Conservation (phyloP, 345 rosid genomes). For the Rhizophora mangle region DNA sequence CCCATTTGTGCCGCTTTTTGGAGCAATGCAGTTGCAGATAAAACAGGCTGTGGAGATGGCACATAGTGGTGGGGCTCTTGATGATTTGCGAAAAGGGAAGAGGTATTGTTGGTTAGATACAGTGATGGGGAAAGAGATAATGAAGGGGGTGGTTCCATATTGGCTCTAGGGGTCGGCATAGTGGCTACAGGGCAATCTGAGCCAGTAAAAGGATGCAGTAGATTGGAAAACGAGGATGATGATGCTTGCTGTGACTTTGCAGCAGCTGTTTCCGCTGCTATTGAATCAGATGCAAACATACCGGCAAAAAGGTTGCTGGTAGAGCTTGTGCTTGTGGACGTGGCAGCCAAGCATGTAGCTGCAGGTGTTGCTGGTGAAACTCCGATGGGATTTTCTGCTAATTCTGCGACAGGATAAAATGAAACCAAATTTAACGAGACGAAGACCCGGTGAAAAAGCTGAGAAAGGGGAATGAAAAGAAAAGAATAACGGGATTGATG, state of each 20-base stretch:
- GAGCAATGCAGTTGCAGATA: conserved; percentile 96
- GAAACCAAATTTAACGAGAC: neutral
- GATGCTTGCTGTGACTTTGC: conserved; percentile 16
- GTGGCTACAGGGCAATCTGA: conserved; percentile 17
- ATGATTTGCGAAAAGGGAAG: conserved; percentile 37
- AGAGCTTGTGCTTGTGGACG: conserved; percentile 25
- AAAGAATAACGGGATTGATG: neutral
- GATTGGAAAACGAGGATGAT: conserved; percentile 36
- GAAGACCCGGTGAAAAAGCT: neutral
- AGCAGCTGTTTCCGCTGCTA: conserved; percentile 9
- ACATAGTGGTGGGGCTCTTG: conserved; percentile 34
- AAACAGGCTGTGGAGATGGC: conserved; percentile 49
- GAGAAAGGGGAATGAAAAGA: neutral
- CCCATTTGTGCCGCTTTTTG: conserved; percentile 97
- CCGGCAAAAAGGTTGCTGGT: conserved; percentile 41
- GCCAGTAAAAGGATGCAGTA: conserved; percentile 20
- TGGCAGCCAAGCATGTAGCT: conserved; percentile 11
- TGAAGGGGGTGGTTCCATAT: conserved; percentile 58
- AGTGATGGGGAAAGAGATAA: conserved; percentile 65
- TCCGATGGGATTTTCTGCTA: conserved; percentile 48
- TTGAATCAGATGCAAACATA: conserved; percentile 44
- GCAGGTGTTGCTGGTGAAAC: conserved; percentile 33
- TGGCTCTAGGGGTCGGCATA: conserved; percentile 28
- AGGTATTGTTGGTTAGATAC: conserved; percentile 43
- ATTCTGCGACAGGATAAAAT: conserved; percentile 30